phyloP scores from a whole-genome alignment of 345 rosid species.

The Euphorbia tirucalli region DNA sequence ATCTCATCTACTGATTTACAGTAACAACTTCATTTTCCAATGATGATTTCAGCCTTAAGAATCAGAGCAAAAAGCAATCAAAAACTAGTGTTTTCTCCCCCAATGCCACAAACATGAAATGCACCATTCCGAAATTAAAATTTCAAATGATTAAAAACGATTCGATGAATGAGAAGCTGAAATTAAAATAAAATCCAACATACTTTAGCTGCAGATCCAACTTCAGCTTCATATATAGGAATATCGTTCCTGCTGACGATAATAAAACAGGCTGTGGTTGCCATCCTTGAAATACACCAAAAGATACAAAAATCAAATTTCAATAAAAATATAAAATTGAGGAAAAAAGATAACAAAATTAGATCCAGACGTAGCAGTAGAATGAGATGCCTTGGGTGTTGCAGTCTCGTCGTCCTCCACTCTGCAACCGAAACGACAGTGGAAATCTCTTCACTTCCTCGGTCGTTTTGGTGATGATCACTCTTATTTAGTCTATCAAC shows the following conservation, averaged over 20 bases:
- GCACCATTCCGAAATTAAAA: neutral
- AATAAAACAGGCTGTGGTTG: conserved; percentile 84
- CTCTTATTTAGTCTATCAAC: neutral
- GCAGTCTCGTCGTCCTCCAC: neutral
- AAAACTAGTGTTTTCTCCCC: neutral
- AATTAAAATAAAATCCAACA: neutral
- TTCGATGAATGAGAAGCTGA: neutral
- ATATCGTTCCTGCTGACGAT: conserved; percentile 88
- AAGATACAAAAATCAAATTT: neutral
- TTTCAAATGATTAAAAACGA: neutral
- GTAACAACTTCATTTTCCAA: neutral
- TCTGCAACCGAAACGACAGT: neutral
- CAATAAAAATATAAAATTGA: neutral
- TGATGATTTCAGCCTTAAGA: neutral
- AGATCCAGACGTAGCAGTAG: neutral
- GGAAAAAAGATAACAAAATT: neutral
- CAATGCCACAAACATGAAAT: neutral
- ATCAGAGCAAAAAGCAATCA: neutral
- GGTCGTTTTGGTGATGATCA: neutral
- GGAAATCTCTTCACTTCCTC: neutral
- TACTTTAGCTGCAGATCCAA: conserved; percentile 90
- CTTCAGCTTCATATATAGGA: conserved; percentile 96
- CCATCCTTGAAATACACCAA: conserved; percentile 39
- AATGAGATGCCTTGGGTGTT: neutral
- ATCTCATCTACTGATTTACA: neutral